A percentile compares a stretch with the other conserved stretches of the same genome.
These are phyloP conservation scores for Paulownia fortunei DNA, from an alignment of 257 asterid species.

Conservation along the genomic window DNA sequence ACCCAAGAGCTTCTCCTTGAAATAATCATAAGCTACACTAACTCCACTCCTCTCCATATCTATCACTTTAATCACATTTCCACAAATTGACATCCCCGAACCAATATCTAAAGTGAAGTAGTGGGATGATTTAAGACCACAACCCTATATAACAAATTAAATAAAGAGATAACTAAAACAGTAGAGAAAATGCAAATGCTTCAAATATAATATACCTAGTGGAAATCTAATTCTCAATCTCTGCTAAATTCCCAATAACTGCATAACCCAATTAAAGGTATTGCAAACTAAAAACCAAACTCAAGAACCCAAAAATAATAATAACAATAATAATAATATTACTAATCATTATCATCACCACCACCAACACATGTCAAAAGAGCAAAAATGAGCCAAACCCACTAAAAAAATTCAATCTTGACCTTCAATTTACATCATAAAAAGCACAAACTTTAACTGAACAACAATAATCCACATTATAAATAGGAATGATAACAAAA, in stretches of 20 bases:
- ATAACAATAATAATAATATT: too few species aligned
- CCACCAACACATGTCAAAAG: not conserved
- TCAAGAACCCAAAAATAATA: slow-evolving; percentile 28
- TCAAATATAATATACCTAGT: slow-evolving; percentile 17
- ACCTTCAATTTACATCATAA: not conserved
- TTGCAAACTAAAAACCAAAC: slow-evolving; percentile 12
- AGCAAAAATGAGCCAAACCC: not conserved
- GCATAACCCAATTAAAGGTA: slow-evolving; percentile 4
- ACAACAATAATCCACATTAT: not conserved
- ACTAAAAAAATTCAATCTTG: not conserved
- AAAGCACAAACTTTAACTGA: not conserved
- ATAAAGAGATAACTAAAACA: too few species aligned
- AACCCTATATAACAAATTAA: slow-evolving; percentile 52
- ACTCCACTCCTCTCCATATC: slow-evolving; percentile 95
- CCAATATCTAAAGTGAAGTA: slow-evolving; percentile 76
- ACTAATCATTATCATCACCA: too few species aligned
- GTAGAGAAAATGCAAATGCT: not conserved
- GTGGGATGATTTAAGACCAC: slow-evolving; percentile 91
- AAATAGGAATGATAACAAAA: not conserved
- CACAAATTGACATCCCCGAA: slow-evolving; percentile 49
- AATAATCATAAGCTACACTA: slow-evolving; percentile 89
- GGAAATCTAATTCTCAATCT: slow-evolving; percentile 31
- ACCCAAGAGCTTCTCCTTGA: slow-evolving; percentile 65
- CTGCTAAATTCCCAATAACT: slow-evolving; percentile 26
- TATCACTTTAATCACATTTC: slow-evolving; percentile 67